phyloP scores from a whole-genome alignment of 495 filamentous ascomycete genomes.

The Neurospora terricola region DNA sequence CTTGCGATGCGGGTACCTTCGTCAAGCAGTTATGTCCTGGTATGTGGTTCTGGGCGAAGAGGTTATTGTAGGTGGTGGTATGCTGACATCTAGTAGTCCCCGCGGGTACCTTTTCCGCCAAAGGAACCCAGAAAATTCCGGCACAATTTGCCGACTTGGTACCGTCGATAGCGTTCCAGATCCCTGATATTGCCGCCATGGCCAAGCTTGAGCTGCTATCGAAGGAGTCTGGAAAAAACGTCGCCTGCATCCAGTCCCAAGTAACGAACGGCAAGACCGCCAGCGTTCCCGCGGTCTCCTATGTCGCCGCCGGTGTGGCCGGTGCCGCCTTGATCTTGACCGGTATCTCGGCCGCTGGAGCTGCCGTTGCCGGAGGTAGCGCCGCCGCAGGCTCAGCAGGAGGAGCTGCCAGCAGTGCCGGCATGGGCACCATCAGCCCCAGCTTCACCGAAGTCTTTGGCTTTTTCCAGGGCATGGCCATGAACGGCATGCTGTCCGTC shows the following conservation, averaged over 20 bases:
- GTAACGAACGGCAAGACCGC: constrained; percentile 83
- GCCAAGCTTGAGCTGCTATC: constrained; percentile 69
- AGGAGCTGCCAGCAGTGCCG: constrained; percentile 42
- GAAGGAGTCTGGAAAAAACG: constrained; percentile 40
- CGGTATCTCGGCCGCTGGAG: constrained; percentile 59
- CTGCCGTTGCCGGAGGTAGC: constrained; percentile 41
- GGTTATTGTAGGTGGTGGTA: constrained; percentile 9
- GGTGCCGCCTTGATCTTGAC: constrained; percentile 70
- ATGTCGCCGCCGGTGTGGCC: constrained; percentile 79
- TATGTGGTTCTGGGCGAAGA: constrained; percentile 30
- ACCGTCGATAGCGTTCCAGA: constrained; percentile 79
- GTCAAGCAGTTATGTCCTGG: constrained; percentile 73
- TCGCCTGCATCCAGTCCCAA: constrained; percentile 76
- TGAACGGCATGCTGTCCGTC: constrained; percentile 92
- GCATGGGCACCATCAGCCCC: constrained; percentile 63
- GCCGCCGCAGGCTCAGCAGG: constrained; percentile 19
- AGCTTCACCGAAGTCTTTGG: constrained; percentile 79
- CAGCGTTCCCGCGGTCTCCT: constrained; percentile 64
- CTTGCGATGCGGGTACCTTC: constrained; percentile 56
- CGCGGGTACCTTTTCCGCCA: constrained; percentile 59
- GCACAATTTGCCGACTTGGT: constrained; percentile 59
- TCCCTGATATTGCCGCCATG: constrained; percentile 84
- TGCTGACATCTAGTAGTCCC: constrained; percentile 48
- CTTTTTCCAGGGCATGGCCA: constrained; percentile 87
- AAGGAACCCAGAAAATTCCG: constrained; percentile 60